Conservation (phyloP, 129 eudicot genomes). For the Glebionis coronaria region DNA sequence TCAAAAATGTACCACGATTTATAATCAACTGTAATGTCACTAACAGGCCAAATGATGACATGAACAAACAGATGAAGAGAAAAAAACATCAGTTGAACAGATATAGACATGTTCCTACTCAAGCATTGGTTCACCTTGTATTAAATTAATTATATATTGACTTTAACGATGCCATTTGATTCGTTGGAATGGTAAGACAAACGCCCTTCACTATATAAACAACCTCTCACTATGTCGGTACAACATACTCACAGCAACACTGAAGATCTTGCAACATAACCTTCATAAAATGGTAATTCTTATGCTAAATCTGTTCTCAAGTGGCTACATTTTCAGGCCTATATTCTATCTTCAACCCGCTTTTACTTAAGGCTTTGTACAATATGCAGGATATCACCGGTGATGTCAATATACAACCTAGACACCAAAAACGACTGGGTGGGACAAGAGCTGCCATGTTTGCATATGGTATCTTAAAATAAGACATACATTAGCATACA, state of each 20-base stretch:
- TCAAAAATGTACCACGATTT: not conserved
- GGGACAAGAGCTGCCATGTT: constrained; percentile 64
- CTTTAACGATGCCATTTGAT: constrained; percentile 42
- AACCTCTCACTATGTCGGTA: constrained; percentile 9
- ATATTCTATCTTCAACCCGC: not conserved
- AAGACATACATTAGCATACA: constrained; percentile 5
- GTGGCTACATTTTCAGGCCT: too few species aligned
- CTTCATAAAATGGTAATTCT: constrained; percentile 24
- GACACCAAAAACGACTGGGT: constrained; percentile 38
- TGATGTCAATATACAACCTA: constrained; percentile 34
- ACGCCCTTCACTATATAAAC: constrained; percentile 33
- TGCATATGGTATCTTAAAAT: constrained; percentile 46
- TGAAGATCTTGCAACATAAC: constrained; percentile 15
- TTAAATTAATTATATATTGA: constrained; percentile 16
- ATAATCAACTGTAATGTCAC: constrained; percentile 1
- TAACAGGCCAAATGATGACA: constrained; percentile 15
- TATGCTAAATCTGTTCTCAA: too few species aligned
- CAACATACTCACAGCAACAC: constrained; percentile 25
- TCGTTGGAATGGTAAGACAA: constrained; percentile 29
- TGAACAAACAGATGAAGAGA: not conserved
- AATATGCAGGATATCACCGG: constrained; percentile 40
- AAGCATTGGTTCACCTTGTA: constrained; percentile 21
- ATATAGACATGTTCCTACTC: constrained; percentile 36
- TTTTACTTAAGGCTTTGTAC: constrained; percentile 9
- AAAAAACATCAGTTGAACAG: constrained; percentile 3